Conservation (phyloP, 2,329 filamentous ascomycete species). For the Diaporthe citrichinensis region DNA sequence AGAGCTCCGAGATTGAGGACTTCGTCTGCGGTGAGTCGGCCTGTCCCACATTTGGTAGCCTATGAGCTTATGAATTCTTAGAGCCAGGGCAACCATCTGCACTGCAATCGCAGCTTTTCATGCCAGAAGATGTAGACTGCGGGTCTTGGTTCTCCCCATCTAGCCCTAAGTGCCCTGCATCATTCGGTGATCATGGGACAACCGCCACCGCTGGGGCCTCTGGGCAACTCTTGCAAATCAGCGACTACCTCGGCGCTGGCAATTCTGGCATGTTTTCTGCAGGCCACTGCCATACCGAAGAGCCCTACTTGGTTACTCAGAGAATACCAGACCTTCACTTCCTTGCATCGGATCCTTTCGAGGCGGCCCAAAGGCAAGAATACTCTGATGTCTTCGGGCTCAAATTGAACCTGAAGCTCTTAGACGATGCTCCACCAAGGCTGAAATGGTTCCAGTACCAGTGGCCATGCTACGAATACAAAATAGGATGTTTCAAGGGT, state of each 20-base stretch:
- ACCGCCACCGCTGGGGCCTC: conserved; percentile 9
- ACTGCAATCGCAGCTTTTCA: neutral
- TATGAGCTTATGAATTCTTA: neutral
- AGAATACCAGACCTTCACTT: neutral
- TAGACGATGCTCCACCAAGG: neutral
- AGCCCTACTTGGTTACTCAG: accelerated
- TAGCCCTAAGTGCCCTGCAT: neutral
- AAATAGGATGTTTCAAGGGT: neutral
- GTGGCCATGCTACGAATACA: conserved; percentile 27
- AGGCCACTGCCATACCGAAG: neutral
- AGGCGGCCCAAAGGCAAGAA: neutral
- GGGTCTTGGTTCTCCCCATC: neutral
- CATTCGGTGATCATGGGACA: conserved; percentile 21
- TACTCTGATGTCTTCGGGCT: neutral
- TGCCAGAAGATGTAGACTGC: neutral
- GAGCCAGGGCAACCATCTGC: neutral
- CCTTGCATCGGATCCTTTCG: neutral
- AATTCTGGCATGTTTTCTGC: conserved; percentile 22
- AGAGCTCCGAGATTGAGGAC: neutral
- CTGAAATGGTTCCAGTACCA: conserved; percentile 19
- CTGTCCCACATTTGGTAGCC: neutral
- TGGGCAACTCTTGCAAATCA: conserved; percentile 20
- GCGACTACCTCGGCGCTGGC: conserved; percentile 8
- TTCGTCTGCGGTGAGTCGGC: neutral
- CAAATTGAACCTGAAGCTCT: neutral